Percentiles rank a stretch among this genome's conserved stretches.
phyloP scores from a whole-genome alignment of 768 basidiomycete genomes.

The Scleroderma citrinum region DNA sequence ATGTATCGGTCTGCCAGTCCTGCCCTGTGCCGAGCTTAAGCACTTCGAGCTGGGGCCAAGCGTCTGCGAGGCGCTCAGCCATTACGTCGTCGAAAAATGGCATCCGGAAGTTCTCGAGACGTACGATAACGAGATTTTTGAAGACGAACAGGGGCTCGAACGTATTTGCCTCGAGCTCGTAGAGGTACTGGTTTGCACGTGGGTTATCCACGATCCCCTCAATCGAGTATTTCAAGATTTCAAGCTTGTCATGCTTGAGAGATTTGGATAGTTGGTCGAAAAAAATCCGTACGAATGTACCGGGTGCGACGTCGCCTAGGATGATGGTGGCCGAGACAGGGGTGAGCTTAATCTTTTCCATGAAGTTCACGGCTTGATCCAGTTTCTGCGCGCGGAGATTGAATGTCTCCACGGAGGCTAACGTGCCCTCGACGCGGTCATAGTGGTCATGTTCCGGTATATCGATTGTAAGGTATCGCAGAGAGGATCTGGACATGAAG shows the following conservation, averaged over 20 bases:
- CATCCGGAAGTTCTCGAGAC: not conserved
- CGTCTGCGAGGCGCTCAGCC: not conserved
- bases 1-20: not conserved
- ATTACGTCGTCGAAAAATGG: not conserved
- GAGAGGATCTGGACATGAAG: not conserved
- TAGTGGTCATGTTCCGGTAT: not conserved
- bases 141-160: constrained; percentile 2
- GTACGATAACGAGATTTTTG: not conserved
- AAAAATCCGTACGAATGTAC: not conserved
- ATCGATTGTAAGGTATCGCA: not conserved
- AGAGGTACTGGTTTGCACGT: not conserved
- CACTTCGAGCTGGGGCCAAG: constrained; percentile 1
- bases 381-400: not conserved
- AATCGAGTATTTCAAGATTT: not conserved
- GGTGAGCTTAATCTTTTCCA: constrained; percentile 1
- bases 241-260: not conserved
- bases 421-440: not conserved
- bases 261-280: not conserved
- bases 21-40: constrained; percentile 1
- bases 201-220: not conserved
- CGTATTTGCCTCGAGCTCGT: not conserved
- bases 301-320: not conserved
- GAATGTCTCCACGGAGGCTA: not conserved
- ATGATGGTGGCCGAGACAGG: not conserved
- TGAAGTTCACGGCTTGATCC: not conserved